A percentile compares a stretch with the other conserved stretches of the same genome.
These are phyloP conservation scores for Eremothecium sinecaudum DNA, from an alignment of 1,139 yeast genomes.

Conservation along the genomic window DNA sequence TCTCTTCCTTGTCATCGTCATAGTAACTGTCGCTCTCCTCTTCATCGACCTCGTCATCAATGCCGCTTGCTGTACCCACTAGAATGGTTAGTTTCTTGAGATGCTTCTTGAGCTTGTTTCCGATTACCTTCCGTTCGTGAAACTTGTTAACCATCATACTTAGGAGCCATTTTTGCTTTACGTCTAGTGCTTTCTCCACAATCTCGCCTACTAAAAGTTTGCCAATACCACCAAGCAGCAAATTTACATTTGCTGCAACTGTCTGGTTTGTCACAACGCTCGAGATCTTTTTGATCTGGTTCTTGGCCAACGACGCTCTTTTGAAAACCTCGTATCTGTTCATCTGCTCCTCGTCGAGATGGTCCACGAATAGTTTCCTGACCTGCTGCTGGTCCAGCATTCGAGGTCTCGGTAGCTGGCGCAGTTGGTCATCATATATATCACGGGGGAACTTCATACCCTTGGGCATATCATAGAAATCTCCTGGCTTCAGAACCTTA, in stretches of 20 bases:
- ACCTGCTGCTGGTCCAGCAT: constrained; percentile 43
- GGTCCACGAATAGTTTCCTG: constrained; percentile 56
- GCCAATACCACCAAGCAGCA: constrained; percentile 76
- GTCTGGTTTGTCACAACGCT: constrained; percentile 73
- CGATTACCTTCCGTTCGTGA: constrained; percentile 28
- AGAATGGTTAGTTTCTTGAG: constrained; percentile 22
- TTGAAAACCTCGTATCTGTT: constrained; percentile 80
- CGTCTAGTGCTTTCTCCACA: constrained; percentile 68
- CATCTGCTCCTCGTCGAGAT: constrained; percentile 76
- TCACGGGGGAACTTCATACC: constrained; percentile 23
- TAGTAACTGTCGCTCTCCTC: constrained; percentile 24
- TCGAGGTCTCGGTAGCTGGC: constrained; percentile 17
- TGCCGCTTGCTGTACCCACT: constrained; percentile 12
- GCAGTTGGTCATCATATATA: constrained; percentile 16
- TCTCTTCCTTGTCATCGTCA: constrained; percentile 25
- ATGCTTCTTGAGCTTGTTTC: constrained; percentile 26
- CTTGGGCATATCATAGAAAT: constrained; percentile 21
- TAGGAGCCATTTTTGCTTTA: constrained; percentile 47
- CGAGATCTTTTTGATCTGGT: constrained; percentile 74
- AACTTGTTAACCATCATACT: constrained; percentile 30
- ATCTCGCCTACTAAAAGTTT: constrained; percentile 84
- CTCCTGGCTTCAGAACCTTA: constrained; percentile 7
- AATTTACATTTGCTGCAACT: constrained; percentile 74
- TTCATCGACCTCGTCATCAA: constrained; percentile 25
- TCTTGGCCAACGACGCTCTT: constrained; percentile 69